Conservation (phyloP, 345 rosid genomes). For the Psidium guajava region DNA sequence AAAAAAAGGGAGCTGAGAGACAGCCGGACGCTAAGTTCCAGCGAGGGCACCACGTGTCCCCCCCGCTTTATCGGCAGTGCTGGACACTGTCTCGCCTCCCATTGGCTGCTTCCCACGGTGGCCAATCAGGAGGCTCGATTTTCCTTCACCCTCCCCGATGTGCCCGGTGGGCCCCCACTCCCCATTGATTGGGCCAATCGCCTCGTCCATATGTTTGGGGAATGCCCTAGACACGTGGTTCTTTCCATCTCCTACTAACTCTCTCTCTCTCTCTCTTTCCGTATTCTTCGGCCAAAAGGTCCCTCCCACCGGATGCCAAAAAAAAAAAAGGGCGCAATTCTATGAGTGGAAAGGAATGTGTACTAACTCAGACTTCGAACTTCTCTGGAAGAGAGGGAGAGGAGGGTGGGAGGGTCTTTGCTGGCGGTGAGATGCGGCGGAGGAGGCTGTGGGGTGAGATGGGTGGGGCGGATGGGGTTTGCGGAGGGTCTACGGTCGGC, state of each 20-base stretch:
- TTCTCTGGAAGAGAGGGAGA: neutral
- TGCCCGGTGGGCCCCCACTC: slow-evolving; percentile 1
- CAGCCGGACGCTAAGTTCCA: neutral
- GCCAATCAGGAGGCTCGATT: neutral
- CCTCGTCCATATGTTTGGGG: neutral
- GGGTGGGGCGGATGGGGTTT: neutral
- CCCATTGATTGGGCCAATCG: neutral
- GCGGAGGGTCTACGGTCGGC: neutral
- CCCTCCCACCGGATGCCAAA: neutral
- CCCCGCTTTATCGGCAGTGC: neutral
- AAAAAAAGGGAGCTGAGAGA: neutral
- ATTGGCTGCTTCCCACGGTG: neutral
- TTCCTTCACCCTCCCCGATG: neutral
- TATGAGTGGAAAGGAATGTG: neutral
- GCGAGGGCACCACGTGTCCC: slow-evolving; percentile 2
- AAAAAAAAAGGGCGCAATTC: neutral
- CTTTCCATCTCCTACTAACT: neutral
- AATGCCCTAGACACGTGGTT: slow-evolving; percentile 6
- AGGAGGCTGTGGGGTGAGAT: neutral
- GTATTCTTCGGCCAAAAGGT: neutral
- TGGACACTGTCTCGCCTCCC: neutral
- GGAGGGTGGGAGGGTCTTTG: neutral
- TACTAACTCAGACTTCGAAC: neutral
- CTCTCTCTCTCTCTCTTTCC: neutral
- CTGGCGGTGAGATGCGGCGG: neutral